Evolutionary conservation across 306 rosid species (phyloP), one percentile per base, ranked within the genome.

Genomic region (Cajanus cajan): DNA sequence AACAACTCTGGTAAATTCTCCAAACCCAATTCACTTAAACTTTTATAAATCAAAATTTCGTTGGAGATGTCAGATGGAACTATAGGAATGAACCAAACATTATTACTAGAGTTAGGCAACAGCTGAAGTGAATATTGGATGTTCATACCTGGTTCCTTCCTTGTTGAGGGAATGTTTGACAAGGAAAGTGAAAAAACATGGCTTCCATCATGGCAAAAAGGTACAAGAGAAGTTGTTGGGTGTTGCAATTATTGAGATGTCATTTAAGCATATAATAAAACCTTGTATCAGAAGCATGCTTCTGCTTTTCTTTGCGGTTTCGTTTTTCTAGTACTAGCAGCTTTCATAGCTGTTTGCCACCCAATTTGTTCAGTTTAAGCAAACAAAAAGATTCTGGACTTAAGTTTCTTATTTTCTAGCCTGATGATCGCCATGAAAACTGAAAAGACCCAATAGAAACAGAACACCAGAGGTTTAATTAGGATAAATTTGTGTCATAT

Each of bases 61-160:
- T 25, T 13, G 0, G 1, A 10, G 11, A 55, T 21, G 2, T 10
- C 15, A n/a, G 48, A 43, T 3, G n/a, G 6, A 45, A 12, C 36
- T 25, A 58, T 24, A 14, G 67, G 41, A 63, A 8, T 33, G 22
- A 63, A 63, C 45, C 25, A 34, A 63, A 34, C 39, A 13, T 28
- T 2, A 54, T 54, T 54, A 52, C 3, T 52, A 22, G 4, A 66
- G 70, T 77, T 50, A 9, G 79, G 33, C 44, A 61, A 72, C 64
- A 68, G 77, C 71, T 9, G 31, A 71, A 34, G 24, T 16, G 43
- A 61, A 33, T 41, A 44, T 45, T 68, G 48, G 48, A 41, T 50
- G 68, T 69, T 52, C 33, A 54, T 24, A 41, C 44, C 52, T 73
- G 81, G 74, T 68, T 68, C 51, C 21, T 72, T 69, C 44, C 43